Percentiles rank a stretch among this genome's conserved stretches.
phyloP scores from a whole-genome alignment of 2,329 filamentous ascomycete species.

The Cladorrhinum sp. region DNA sequence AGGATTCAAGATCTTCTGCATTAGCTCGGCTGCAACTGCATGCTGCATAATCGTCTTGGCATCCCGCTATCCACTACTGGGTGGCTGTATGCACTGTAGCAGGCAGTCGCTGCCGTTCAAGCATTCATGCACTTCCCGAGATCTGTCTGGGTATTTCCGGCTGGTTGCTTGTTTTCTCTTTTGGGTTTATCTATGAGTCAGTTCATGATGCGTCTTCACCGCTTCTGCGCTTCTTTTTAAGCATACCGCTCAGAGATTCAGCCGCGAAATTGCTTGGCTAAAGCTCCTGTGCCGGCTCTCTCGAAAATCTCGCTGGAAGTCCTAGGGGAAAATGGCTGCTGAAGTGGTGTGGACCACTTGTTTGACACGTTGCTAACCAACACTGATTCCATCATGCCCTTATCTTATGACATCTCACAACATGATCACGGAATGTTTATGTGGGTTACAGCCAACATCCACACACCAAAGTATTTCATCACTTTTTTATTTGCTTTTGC shows the following conservation, averaged over 20 bases:
- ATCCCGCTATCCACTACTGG: background rate
- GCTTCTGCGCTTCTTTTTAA: background rate
- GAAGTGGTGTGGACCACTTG: background rate
- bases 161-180: background rate
- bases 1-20: conserved; percentile 11
- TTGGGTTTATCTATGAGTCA: conserved; percentile 9
- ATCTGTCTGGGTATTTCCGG: background rate
- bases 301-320: background rate
- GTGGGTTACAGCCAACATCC: background rate
- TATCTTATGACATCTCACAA: background rate
- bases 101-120: conserved; percentile 1
- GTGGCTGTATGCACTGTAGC: background rate
- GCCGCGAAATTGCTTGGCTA: background rate
- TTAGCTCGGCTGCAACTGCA: conserved; percentile 7
- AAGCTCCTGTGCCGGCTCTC: background rate
- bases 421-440: background rate
- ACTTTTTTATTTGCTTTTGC: background rate
- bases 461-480: background rate
- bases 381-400: background rate
- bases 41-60: conserved; percentile 10
- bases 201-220: background rate
- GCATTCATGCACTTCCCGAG: background rate
- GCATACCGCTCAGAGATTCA: background rate
- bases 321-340: background rate
- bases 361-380: background rate